Evolutionary conservation across 345 rosid species (phyloP).

Genomic region (Eucalyptus regnans): DNA sequence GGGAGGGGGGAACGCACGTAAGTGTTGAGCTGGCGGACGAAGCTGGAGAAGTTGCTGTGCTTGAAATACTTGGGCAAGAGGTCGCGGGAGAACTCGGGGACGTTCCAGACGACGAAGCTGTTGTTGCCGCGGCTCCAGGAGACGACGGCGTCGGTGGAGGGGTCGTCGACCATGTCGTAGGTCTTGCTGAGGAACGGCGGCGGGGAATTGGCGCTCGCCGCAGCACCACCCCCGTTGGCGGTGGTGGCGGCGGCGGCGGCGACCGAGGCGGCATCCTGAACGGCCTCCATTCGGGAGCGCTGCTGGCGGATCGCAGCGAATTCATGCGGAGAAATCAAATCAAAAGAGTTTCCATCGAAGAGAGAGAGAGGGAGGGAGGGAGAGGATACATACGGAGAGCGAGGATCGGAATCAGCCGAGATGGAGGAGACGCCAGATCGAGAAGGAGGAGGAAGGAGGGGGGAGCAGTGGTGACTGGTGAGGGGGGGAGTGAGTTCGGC

Average conservation of each 20-base stretch:
- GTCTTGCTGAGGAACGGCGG: conserved; percentile 1
- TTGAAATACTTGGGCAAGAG: neutral
- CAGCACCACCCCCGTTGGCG: neutral
- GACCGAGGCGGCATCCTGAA: neutral
- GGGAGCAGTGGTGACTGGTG: neutral
- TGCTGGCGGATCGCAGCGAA: neutral
- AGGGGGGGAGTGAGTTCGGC: neutral
- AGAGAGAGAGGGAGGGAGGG: neutral
- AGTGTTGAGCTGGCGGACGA: conserved; percentile 1
- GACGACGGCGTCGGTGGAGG: neutral
- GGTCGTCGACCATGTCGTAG: conserved; percentile 1
- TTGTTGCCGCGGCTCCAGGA: neutral
- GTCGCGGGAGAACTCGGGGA: neutral
- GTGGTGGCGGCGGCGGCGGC: neutral
- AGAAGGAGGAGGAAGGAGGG: neutral
- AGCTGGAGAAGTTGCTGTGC: conserved; percentile 4
- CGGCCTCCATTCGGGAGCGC: neutral
- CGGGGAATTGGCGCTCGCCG: neutral
- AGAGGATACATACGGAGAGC: neutral
- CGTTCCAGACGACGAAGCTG: conserved; percentile 1
- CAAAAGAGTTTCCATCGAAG: neutral
- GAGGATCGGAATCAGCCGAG: neutral
- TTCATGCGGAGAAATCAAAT: neutral
- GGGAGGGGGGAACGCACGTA: neutral
- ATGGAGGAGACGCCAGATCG: neutral